Base-by-base conservation (phyloP, 164 flowering plant genomes). In the Buxus sempervirens region DNA sequence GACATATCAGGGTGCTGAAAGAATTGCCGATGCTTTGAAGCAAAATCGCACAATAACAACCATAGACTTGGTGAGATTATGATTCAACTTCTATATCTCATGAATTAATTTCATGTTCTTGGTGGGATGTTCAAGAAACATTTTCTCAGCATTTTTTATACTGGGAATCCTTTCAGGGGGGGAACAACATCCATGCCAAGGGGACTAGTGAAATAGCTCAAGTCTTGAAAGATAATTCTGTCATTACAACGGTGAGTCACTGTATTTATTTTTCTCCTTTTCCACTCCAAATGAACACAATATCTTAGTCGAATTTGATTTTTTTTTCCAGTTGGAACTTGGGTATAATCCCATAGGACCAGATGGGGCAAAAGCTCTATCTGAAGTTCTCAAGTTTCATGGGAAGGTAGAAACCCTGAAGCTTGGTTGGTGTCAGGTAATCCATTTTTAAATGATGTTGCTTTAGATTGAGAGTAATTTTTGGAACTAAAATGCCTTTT, bases 371-470 rank as follows among this genome's bases (percentile, higher is more conserved):
- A 85, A 90, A 77, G 94, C 88, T 70, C 74, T 96, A 55, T 82
- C 86, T 41, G 97, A 93, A 69, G 88, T 90, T 70, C 93, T 96
- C 8, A 96, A 96, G 73, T 92, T 89, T 73, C 88, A 90, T 77
- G 99, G 99, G 36, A 88, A 89, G 63, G 73, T 93, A 66, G 83
- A 88, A 69, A 83, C 82, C 57, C 94, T 96, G 27, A 91, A 86
- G 82, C 93, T 96, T 67, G 98, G 97, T 62, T 96, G 99, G 99
- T 96, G 99, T 78, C 87, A 95, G 97, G 99, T 95, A 83, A 71
- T 60, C 20, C 12, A 20, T 64, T 25, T 41, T 12, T 18, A 45
- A 56, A 9, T 51, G 25, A 16, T 48, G 36, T 56, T 8, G 24
- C 28, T 66, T 42, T 32, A 25, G 10, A 25, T 48, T 51, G 24